Evolutionary conservation across 148 eudicot species (phyloP).

Genomic region (Polygonum maritimum): DNA sequence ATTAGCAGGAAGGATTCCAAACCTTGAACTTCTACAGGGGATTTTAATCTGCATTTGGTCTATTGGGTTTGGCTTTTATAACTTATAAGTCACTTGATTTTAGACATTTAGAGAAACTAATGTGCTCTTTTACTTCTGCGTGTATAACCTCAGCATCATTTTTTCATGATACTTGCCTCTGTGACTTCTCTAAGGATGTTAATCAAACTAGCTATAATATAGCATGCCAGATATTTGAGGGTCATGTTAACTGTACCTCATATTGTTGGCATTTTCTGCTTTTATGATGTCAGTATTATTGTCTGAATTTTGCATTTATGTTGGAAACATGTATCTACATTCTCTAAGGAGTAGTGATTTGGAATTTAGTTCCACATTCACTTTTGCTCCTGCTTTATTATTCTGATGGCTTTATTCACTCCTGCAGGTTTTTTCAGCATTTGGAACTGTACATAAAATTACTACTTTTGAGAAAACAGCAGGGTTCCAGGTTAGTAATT

Average conservation of each 20-base stretch:
- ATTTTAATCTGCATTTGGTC: neutral
- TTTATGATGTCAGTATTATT: neutral
- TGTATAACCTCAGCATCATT: neutral
- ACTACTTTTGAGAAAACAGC: constrained; percentile 99
- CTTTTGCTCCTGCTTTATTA: neutral
- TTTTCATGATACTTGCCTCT: neutral
- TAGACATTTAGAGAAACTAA: neutral
- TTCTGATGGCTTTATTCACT: constrained; percentile 15
- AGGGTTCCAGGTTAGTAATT: constrained; percentile 69
- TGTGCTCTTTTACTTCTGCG: neutral
- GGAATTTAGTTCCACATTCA: neutral
- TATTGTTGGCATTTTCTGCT: neutral
- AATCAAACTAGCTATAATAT: neutral
- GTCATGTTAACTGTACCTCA: neutral
- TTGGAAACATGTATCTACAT: neutral
- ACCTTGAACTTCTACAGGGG: neutral
- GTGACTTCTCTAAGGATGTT: neutral
- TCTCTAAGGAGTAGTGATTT: neutral
- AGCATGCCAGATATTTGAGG: neutral
- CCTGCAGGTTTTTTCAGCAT: constrained; percentile 86
- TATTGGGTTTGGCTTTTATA: neutral
- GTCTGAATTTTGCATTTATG: neutral
- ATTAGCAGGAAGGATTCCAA: neutral
- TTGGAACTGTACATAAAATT: constrained; percentile 94
- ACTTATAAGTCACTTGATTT: neutral